Evolutionary conservation across 345 rosid genomes (phyloP).

Genomic region (Noccaea caerulescens): DNA sequence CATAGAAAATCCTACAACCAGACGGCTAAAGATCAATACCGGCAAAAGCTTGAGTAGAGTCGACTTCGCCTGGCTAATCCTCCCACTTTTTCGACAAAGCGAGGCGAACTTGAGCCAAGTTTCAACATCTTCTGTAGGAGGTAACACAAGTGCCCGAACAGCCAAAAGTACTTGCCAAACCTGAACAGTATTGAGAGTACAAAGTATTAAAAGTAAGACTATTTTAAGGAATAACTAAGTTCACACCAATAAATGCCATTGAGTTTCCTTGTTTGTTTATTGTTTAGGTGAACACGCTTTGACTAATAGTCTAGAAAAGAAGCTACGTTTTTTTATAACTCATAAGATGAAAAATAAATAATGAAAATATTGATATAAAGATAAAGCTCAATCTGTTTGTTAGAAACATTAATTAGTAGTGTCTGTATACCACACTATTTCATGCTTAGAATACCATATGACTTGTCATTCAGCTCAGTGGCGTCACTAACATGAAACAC

Average conservation of each 20-base stretch:
- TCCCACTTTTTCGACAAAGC: slow-evolving; percentile 85
- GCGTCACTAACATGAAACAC: slow-evolving; percentile 17
- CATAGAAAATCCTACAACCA: slow-evolving; percentile 13
- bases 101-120: slow-evolving; percentile 96
- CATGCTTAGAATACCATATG: slow-evolving; percentile 30
- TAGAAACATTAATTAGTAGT: slow-evolving; percentile 11
- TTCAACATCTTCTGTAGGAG: slow-evolving; percentile 91
- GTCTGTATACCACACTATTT: slow-evolving; percentile 22
- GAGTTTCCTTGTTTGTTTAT: slow-evolving; percentile 21
- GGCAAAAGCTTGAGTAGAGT: slow-evolving; percentile 89
- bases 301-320: slow-evolving; percentile 21
- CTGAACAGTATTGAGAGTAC: slow-evolving; percentile 48
- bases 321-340: slow-evolving; percentile 5
- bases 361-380: slow-evolving; percentile 11
- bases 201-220: slow-evolving; percentile 20
- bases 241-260: slow-evolving; percentile 10
- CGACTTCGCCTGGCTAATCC: slow-evolving; percentile 96
- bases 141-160: slow-evolving; percentile 92
- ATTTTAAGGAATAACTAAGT: slow-evolving; percentile 12
- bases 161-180: slow-evolving; percentile 94
- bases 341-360: slow-evolving; percentile 1
- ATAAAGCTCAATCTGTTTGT: neutral
- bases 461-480: slow-evolving; percentile 24
- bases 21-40: slow-evolving; percentile 49
- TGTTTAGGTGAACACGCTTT: slow-evolving; percentile 10